Conservation (phyloP, 139 green algal genomes). For the Trebouxia sp. region DNA sequence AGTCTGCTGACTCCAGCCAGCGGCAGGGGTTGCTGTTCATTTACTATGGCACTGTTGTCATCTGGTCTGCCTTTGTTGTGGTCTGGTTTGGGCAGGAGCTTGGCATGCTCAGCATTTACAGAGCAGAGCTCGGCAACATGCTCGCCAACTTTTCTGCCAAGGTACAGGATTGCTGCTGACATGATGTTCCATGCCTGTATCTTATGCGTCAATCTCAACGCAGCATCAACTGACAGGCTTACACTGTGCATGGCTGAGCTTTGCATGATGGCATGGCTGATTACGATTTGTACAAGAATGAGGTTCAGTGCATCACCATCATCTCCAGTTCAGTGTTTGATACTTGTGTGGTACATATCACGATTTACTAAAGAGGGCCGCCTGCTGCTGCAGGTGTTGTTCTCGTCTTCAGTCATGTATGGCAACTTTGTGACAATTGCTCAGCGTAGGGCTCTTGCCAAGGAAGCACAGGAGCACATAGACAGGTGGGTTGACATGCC, state of each 20-base stretch:
- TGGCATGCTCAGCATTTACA: constrained; percentile 48
- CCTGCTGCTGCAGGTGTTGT: constrained; percentile 20
- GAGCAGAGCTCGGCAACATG: constrained; percentile 51
- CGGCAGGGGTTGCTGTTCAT: constrained; percentile 17
- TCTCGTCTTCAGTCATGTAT: constrained; percentile 35
- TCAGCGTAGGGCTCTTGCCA: constrained; percentile 17
- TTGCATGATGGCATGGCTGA: background rate
- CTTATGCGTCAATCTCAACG: too few relatives aligned
- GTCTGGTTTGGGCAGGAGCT: constrained; percentile 39
- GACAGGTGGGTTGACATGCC: background rate
- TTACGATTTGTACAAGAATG: background rate
- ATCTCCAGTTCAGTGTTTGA: too few relatives aligned
- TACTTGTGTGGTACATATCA: background rate
- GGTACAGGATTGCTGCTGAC: too few relatives aligned
- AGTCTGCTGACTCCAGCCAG: background rate
- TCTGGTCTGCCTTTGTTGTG: background rate
- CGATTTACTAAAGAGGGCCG: background rate
- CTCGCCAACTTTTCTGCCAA: constrained; percentile 47
- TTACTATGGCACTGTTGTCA: background rate
- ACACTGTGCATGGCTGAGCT: too few relatives aligned
- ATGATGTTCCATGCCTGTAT: too few relatives aligned
- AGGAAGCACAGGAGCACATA: constrained; percentile 25
- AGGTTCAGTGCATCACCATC: background rate
- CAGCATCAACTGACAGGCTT: too few relatives aligned
- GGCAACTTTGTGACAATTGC: constrained; percentile 32